Evolutionary conservation across 1,284 basidiomycete genomes (phyloP).

Genomic region (Ganoderma sp.): DNA sequence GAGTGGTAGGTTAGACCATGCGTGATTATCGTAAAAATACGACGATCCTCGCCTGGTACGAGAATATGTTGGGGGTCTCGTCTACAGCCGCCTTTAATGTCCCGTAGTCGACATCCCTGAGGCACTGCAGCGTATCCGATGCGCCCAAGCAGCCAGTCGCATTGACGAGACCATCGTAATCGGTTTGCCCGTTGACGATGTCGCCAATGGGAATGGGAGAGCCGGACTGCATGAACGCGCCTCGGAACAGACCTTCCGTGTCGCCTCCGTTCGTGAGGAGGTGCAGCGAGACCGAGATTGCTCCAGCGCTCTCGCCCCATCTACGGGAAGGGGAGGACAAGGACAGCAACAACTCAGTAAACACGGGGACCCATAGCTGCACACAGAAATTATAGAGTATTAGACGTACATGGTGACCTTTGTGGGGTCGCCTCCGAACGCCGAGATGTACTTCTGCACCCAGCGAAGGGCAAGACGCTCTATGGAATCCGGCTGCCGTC

Average conservation of each 20-base stretch:
- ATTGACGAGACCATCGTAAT: conserved; percentile 43
- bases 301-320: conserved; percentile 52
- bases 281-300: conserved; percentile 43
- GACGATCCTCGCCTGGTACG: not conserved
- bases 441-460: conserved; percentile 64
- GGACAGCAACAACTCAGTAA: not conserved
- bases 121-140: conserved; percentile 47
- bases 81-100: conserved; percentile 41
- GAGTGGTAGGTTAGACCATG: not conserved
- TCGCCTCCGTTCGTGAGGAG: conserved; percentile 43
- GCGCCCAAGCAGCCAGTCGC: conserved; percentile 41
- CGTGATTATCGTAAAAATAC: not conserved
- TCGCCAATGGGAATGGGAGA: conserved; percentile 42
- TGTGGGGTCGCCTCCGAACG: conserved; percentile 67
- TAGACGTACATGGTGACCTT: conserved; percentile 59
- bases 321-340: conserved; percentile 26
- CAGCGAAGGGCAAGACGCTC: conserved; percentile 37
- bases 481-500: conserved; percentile 4
- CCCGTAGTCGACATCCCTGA: conserved; percentile 43
- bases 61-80: conserved; percentile 36
- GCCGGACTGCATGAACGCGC: conserved; percentile 47
- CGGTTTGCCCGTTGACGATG: conserved; percentile 40
- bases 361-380: conserved; percentile 3
- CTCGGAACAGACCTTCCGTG: conserved; percentile 43
- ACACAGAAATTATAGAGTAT: not conserved